Percentiles rank a stretch among this genome's conserved stretches.
phyloP scores from a whole-genome alignment of 2,329 filamentous ascomycete species.

The Cordyceps farinosa region DNA sequence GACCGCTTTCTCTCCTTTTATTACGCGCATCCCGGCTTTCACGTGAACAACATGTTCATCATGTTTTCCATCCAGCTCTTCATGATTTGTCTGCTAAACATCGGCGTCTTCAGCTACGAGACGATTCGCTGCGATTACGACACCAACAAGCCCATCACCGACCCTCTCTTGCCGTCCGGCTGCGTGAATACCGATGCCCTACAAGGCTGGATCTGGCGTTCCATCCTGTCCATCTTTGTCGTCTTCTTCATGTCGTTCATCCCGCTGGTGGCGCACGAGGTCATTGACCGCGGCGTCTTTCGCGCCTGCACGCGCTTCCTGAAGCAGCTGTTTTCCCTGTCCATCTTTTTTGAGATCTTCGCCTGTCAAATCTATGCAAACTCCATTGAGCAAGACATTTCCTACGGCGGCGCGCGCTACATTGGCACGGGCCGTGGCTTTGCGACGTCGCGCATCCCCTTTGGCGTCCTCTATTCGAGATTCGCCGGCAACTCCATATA shows the following conservation, averaged over 20 bases:
- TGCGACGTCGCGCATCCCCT: constrained; percentile 94
- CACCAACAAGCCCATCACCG: constrained; percentile 79
- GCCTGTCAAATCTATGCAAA: constrained; percentile 99
- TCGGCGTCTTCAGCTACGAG: constrained; percentile 84
- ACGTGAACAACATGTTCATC: constrained; percentile 99
- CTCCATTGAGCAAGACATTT: constrained; percentile 87
- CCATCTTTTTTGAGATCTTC: constrained; percentile 97
- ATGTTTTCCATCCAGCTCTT: constrained; percentile 98
- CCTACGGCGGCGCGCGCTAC: constrained; percentile 94
- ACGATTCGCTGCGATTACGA: constrained; percentile 86
- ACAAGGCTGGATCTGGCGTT: constrained; percentile 89
- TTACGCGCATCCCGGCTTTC: constrained; percentile 98
- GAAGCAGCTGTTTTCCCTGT: constrained; percentile 93
- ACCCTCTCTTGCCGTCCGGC: constrained; percentile 80
- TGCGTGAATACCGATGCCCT: constrained; percentile 88
- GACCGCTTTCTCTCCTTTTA: constrained; percentile 99
- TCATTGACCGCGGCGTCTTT: constrained; percentile 91
- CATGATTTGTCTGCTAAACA: constrained; percentile 89
- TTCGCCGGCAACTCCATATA: constrained; percentile 98
- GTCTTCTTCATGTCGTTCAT: constrained; percentile 98
- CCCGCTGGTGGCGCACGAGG: constrained; percentile 86
- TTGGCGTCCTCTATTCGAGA: constrained; percentile 92
- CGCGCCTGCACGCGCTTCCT: constrained; percentile 88
- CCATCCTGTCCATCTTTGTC: constrained; percentile 95
- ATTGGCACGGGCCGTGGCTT: constrained; percentile 99